Conservation (phyloP, 345 rosid genomes). For the Brassica napus region DNA sequence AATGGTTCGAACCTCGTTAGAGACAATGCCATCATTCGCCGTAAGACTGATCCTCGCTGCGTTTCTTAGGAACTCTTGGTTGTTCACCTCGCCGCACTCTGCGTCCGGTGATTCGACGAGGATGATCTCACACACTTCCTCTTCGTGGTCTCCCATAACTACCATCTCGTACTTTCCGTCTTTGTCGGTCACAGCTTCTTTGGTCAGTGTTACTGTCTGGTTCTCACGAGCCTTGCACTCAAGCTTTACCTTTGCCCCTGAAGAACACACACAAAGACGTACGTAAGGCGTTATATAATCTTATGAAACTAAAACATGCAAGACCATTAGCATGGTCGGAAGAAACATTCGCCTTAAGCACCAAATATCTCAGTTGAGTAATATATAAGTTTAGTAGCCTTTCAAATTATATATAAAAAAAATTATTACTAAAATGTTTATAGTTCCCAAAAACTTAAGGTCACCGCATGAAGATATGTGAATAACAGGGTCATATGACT, state of each 20-base stretch:
- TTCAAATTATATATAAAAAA: neutral
- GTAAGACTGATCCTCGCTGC: slow-evolving; percentile 56
- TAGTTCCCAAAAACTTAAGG: neutral
- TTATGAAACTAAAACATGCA: neutral
- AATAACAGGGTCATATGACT: too few species aligned
- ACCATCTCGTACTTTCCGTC: slow-evolving; percentile 52
- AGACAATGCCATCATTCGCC: slow-evolving; percentile 50
- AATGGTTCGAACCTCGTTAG: slow-evolving; percentile 43
- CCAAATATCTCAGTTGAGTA: neutral
- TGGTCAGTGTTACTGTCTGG: slow-evolving; percentile 38
- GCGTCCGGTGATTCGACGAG: slow-evolving; percentile 50
- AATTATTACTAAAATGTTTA: neutral
- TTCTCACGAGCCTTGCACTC: slow-evolving; percentile 55
- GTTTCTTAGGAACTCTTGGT: slow-evolving; percentile 39
- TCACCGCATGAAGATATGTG: neutral
- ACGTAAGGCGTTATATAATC: neutral
- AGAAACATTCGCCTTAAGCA: neutral
- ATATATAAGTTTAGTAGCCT: neutral
- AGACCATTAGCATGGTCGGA: neutral
- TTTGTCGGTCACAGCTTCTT: slow-evolving; percentile 47
- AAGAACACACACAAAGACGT: neutral
- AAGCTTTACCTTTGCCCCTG: slow-evolving; percentile 60
- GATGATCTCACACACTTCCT: slow-evolving; percentile 62
- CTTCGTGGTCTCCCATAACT: slow-evolving; percentile 64
- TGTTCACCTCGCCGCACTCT: slow-evolving; percentile 49